phyloP scores from a whole-genome alignment of 495 filamentous ascomycete species.

The Hypoxylon crocopeplum region DNA sequence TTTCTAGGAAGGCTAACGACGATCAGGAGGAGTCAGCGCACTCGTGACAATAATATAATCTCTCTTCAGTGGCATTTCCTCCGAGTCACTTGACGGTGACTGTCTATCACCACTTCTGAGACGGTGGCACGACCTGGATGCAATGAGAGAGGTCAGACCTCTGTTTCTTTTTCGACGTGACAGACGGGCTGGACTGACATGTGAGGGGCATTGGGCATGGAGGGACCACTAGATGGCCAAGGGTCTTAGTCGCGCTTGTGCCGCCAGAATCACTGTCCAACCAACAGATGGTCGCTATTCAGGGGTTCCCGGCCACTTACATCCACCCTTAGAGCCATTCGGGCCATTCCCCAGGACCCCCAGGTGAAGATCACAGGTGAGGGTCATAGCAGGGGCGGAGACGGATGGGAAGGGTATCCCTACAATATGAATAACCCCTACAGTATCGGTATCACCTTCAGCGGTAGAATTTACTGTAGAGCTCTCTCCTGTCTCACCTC shows the following conservation, averaged over 20 bases:
- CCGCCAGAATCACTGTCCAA: slow-evolving; percentile 33
- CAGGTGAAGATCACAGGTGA: slow-evolving; percentile 40
- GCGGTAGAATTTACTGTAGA: slow-evolving; percentile 8
- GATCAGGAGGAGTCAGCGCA: slow-evolving; percentile 28
- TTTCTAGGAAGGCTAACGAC: slow-evolving; percentile 21
- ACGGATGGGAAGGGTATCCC: slow-evolving; percentile 1
- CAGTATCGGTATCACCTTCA: slow-evolving; percentile 26
- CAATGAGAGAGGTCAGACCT: slow-evolving; percentile 25
- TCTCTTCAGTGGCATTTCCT: slow-evolving; percentile 24
- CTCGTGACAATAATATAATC: slow-evolving; percentile 28
- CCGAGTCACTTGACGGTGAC: slow-evolving; percentile 30
- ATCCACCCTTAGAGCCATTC: slow-evolving; percentile 34
- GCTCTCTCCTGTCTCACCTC: slow-evolving; percentile 18
- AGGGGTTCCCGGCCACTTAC: slow-evolving; percentile 33
- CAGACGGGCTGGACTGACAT: slow-evolving; percentile 33
- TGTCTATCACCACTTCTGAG: slow-evolving; percentile 16
- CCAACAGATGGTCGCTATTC: slow-evolving; percentile 27
- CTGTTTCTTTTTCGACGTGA: slow-evolving; percentile 25
- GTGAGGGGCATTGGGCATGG: slow-evolving; percentile 33
- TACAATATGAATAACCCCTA: slow-evolving; percentile 1
- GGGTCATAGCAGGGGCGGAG: slow-evolving; percentile 23
- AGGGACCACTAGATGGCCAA: slow-evolving; percentile 22
- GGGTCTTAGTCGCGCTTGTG: slow-evolving; percentile 38
- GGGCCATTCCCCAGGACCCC: slow-evolving; percentile 32
- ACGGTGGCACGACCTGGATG: slow-evolving; percentile 25